Evolutionary conservation across 2,329 filamentous ascomycete genomes (phyloP), one percentile per base, ranked within the genome.

Genomic region (Cercospora nicotianae): DNA sequence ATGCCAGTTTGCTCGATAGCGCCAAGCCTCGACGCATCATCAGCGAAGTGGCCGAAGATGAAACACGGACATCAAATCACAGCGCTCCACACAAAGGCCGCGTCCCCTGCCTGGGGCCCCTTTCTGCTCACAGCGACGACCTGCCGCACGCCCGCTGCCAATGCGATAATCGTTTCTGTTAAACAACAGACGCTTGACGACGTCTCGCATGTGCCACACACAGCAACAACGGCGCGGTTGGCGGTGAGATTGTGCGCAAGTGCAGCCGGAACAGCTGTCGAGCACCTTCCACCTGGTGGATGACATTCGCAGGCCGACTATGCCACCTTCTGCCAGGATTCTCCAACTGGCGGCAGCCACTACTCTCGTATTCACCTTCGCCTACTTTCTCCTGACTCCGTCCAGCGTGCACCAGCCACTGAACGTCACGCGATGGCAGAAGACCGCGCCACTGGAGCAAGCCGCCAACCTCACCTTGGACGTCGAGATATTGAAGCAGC

Each of bases 401-500:
- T 53, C 66, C 1, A 30, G 36, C 33, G 23, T 39, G 26, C 39
- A 31, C 60, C 62, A 59, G 55, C 53, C 69, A 26, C 13, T 57
- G 39, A 57, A 57, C 23, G 16, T 39, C 39, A 59, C 65, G 23
- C 63, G 33, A 58, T 72, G 67, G 70, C 67, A 65, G 28, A 60
- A 69, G n/a, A 58, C 42, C 30, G 53, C 60, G 18, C 63, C 62
- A 39, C 65, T 57, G 13, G 60, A 66, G 18, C 51, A 64, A n/a
- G 36, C 61, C 9, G 33, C 64, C 30, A 71, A 72, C 64, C 48
- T 70, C 59, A 70, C 71, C 5, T 51, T 70, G 60, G 71, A 72
- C 30, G 55, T 70, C 55, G 67, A 72, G 48, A 63, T 72, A n/a
- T 55, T 72, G 58, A 70, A 71, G 39, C 51, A 66, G 26, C 66